Evolutionary conservation across 352 stramenopile genomes (phyloP), one percentile per base, ranked within the genome.

Genomic region (Globisporangium paddicum): DNA sequence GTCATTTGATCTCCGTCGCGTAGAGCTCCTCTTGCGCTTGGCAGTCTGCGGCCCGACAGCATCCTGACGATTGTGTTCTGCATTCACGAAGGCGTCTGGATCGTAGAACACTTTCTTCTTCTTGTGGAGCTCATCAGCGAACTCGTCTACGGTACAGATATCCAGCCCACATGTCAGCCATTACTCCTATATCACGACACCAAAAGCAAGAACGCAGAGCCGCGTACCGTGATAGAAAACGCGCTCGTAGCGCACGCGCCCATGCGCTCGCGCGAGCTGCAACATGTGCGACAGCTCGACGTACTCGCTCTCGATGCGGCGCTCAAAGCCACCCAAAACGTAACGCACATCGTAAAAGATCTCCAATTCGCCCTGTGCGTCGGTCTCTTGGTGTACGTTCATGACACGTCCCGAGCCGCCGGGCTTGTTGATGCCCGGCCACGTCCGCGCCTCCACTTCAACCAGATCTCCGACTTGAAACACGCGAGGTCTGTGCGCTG

Each of bases 351-450:
- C 84, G 53, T 92, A 93, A n/a, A 92, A 60, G 2, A 77, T 59
- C 13, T 72, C 55, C 3, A 52, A 19, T 9, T 64, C 18, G 23
- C 59, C 69, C 5, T 63, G 56, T 8, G 49, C 62, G 8, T 32
- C 48, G 0, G 23, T 50, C 7, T 87, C 78, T 19, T 53, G 52
- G 46, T 86, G 61, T 1, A 92, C 67, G 1, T 63, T 68, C 4
- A 64, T 68, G 37, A 95, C 68, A 32, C 77, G 79, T 3, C 80
- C 86, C 0, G 83, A 69, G 16, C 86, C 86, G 51, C 86, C 86
- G 14, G 72, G 74, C 50, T 96, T 96, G 59, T 96, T 96, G 59
- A 96, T 96, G 0, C 86, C 84, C 5, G 86, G 86, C 86, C 86
- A 94, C 26, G 86, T 96, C 0, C 86, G 81, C 44, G 77, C 73